These are phyloP conservation scores for Trichoderma hamatum DNA, from an alignment of 2,329 filamentous ascomycete genomes.

Conservation along the genomic window DNA sequence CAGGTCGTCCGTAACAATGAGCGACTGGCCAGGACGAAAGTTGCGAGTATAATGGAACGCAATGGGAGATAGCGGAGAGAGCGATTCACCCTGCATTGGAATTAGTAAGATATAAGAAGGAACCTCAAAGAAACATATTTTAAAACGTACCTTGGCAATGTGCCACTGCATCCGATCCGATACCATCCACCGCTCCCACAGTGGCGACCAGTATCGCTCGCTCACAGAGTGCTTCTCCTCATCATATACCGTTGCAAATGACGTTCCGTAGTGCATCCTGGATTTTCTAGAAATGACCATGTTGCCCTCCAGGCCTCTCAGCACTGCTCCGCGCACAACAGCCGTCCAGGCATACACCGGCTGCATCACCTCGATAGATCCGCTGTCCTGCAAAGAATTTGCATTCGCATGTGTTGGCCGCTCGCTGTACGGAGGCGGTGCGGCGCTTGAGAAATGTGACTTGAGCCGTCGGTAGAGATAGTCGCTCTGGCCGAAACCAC, in stretches of 20 bases:
- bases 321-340: slow-evolving; percentile 75
- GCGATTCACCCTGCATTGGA: slow-evolving; percentile 66
- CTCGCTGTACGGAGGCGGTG: slow-evolving; percentile 67
- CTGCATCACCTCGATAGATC: slow-evolving; percentile 77
- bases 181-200: slow-evolving; percentile 85
- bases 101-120: not conserved
- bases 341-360: slow-evolving; percentile 82
- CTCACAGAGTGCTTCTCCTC: slow-evolving; percentile 71
- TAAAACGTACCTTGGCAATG: slow-evolving; percentile 67
- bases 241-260: slow-evolving; percentile 80
- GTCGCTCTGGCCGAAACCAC: slow-evolving; percentile 79
- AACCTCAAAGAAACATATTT: not conserved
- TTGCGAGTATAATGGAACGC: slow-evolving; percentile 86
- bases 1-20: slow-evolving; percentile 78
- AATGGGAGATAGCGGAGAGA: slow-evolving; percentile 73
- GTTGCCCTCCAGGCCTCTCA: slow-evolving; percentile 74
- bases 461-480: slow-evolving; percentile 75
- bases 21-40: slow-evolving; percentile 76
- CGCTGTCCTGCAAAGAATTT: slow-evolving; percentile 50
- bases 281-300: slow-evolving; percentile 77
- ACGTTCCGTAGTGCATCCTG: slow-evolving; percentile 78
- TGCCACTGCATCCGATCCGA: slow-evolving; percentile 85
- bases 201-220: slow-evolving; percentile 76
- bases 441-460: slow-evolving; percentile 63
- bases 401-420: slow-evolving; percentile 66